These are phyloP conservation scores for Haematococcus sp. DNA, from an alignment of 139 green algal species.

Conservation along the genomic window DNA sequence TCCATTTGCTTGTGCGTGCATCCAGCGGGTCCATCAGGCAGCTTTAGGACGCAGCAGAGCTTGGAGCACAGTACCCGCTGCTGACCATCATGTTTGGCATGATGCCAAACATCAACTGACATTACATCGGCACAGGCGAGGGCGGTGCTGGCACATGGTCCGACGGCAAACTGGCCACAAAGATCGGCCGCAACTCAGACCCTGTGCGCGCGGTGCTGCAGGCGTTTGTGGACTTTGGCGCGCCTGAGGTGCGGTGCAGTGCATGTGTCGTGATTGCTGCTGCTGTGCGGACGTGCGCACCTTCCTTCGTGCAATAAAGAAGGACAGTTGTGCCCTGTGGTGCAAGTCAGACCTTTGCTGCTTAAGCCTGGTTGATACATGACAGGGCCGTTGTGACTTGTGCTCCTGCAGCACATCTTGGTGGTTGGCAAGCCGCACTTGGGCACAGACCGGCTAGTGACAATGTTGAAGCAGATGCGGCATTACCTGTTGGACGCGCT, in stretches of 20 bases:
- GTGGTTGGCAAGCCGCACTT: conserved; percentile 80
- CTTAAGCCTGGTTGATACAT: no score
- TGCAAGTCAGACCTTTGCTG: no score
- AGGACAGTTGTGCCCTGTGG: no score
- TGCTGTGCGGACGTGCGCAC: no score
- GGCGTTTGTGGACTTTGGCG: conserved; percentile 68
- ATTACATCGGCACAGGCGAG: conserved; percentile 65
- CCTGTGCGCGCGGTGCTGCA: conserved; percentile 66
- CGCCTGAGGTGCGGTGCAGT: conserved; percentile 42
- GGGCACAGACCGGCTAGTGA: conserved; percentile 80
- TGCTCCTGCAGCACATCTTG: conserved; percentile 59
- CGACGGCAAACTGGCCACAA: conserved; percentile 85
- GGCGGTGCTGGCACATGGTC: conserved; percentile 71
- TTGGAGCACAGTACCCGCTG: no score
- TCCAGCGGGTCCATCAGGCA: not conserved
- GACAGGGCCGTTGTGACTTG: no score
- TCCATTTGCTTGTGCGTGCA: not conserved
- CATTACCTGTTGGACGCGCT: not conserved
- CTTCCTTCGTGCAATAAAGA: no score
- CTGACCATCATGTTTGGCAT: no score
- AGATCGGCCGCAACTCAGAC: conserved; percentile 68
- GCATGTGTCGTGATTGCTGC: not conserved
- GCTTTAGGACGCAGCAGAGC: conserved; percentile 32
- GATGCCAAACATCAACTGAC: no score
- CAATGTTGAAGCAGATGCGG: conserved; percentile 1